Evolutionary conservation across 352 stramenopile species (phyloP), one percentile per base, ranked within the genome.

Genomic region (Salisapilia sapeloensis): DNA sequence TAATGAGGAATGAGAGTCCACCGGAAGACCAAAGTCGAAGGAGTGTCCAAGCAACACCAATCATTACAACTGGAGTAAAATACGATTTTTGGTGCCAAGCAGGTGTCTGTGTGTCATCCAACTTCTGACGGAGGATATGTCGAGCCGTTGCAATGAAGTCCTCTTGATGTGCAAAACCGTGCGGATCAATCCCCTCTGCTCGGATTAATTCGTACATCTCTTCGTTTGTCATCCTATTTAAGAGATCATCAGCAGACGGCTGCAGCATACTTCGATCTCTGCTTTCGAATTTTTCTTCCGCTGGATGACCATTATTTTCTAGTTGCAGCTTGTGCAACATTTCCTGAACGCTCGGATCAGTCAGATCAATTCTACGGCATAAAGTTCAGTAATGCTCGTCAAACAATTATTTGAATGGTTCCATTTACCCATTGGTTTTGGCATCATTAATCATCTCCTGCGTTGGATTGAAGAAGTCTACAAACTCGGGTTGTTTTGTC

Each of bases 311-410:
- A 6, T 53, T 52, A 33, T 86, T 61, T 16, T 83, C 62, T 15
- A 78, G 53, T 51, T 87, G 75, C 10, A 87, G 53, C 21, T 91
- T 60, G 24, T 79, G 53, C 12, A 91, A 46, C 63, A 86, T 85
- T 41, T 77, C 48, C 43, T 91, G 75, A 3, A 86, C 55, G 33
- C 60, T 64, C 8, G 27, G 45, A 33, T 85, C 70, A 0, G 62
- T 81, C 25, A 87, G 38, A 48, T 87, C 71, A 25, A 90, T 86
- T 15, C 74, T 90, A 20, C 13, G 11, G 16, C 19, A 15, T 12
- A 20, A 10, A 31, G 15, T n/a, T n/a, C 6, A 25, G 9, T 28
- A 11, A 19, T 19, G 12, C 13, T 17, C 3, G 25, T 11, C 22
- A 24, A 33, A 6, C 15, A 31, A 22, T 18, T 15, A 4, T 23